Evolutionary conservation across 1,139 yeast genomes (phyloP), one percentile per base, ranked within the genome.

Genomic region (Meyerozyma athensensis): DNA sequence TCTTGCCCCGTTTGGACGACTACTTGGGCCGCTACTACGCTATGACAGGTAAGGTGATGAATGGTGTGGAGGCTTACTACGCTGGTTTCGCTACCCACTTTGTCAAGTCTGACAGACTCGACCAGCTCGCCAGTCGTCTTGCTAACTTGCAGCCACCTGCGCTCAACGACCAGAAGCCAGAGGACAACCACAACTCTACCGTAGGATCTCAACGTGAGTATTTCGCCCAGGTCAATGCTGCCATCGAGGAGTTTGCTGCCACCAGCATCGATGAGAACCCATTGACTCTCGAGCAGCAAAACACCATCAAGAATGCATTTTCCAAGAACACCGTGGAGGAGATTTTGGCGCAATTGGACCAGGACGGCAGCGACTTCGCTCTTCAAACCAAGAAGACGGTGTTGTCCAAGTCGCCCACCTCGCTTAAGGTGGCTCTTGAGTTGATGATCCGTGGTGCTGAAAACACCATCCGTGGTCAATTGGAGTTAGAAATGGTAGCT

Each of bases 1-100:
- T 90, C 63, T 68, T 94, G 49, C 87, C 96, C 30, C 76, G 86
- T 48, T 64, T 89, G 44, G 92, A 85, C 53, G 87, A 86, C 43
- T 79, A 85, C 53, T 63, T 90, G 43, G 97, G 97, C 34, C 77
- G 81, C 56, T 92, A 86, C 59, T 66, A 87, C 44, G 94, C 96
- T 12, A 68, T 92, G 49, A 90, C 98, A 2, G 96, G 97, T 36
- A 82, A 81, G 42, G 70, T 84, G 21, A 63, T 92, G 48, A 59
- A 64, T 42, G 97, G 97, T 4, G 69, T 74, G 46, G 97, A 92
- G 55, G 82, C 84, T 12, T 81, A 89, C 54, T 61, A 81, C 45
- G 74, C 84, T 10, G 98, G 98, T 12, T 73, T 85, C 45, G 96
- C 96, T 31, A 89, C 98, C 19, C 98, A 92, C 59, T 92, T 79